Conservation (phyloP, 2,329 filamentous ascomycete species). For the Arthroderma sp. region DNA sequence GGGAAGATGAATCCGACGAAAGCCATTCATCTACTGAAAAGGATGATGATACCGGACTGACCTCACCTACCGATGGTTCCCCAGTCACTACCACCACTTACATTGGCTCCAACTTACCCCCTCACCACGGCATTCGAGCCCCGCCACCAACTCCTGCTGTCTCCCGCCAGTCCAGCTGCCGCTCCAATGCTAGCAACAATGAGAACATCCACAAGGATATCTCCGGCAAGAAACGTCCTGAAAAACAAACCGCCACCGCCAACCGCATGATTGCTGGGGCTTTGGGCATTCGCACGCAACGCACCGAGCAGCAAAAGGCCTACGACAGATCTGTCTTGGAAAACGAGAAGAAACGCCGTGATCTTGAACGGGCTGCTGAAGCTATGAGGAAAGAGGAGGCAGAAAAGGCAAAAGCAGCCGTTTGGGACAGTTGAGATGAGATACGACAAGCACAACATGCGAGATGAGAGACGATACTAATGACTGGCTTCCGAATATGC, state of each 20-base stretch:
- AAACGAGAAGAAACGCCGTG: slow-evolving; percentile 65
- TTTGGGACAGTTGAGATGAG: slow-evolving; percentile 51
- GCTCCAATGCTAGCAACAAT: slow-evolving; percentile 4
- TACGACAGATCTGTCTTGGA: slow-evolving; percentile 74
- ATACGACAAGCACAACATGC: too few species aligned
- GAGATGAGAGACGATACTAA: too few species aligned
- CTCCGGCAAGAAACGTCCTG: slow-evolving; percentile 42
- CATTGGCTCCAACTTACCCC: slow-evolving; percentile 16
- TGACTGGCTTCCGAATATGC: too few species aligned
- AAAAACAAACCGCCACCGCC: slow-evolving; percentile 89
- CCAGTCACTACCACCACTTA: slow-evolving; percentile 13
- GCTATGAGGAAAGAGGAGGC: slow-evolving; percentile 48
- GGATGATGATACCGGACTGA: slow-evolving; percentile 10
- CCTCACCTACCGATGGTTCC: slow-evolving; percentile 19
- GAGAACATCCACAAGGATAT: neutral
- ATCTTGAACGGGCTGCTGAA: slow-evolving; percentile 57
- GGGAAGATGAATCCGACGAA: slow-evolving; percentile 56
- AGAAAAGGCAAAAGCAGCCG: slow-evolving; percentile 64
- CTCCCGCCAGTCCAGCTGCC: slow-evolving; percentile 16
- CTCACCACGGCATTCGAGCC: slow-evolving; percentile 17
- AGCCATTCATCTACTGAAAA: slow-evolving; percentile 17
- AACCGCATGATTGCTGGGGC: slow-evolving; percentile 80
- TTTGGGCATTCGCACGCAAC: slow-evolving; percentile 65
- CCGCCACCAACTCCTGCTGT: slow-evolving; percentile 58
- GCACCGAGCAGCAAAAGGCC: slow-evolving; percentile 76